Evolutionary conservation across 106 monocot genomes (phyloP), one percentile per base, ranked within the genome.

Genomic region (Acorus gramineus): DNA sequence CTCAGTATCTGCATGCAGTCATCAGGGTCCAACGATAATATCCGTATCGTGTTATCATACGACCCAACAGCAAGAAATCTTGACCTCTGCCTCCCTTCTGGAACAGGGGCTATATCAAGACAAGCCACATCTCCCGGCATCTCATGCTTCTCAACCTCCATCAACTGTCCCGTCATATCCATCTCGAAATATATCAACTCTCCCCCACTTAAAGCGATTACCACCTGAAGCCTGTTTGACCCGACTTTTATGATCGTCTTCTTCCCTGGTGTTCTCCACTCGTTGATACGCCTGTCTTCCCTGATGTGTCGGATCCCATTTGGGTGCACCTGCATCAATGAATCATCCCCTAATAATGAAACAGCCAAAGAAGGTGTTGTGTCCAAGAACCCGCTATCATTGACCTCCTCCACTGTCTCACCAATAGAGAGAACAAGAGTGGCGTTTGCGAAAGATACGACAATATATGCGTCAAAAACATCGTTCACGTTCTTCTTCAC

Each of bases 211-310:
- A 96, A 80, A 47, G 96, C 96, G 52, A 96, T 90, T 14, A 96
- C 96, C 49, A 96, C 96, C 70, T 96, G 96, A 11, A 91, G 90
- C 66, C 84, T 77, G 69, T 96, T 96, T 3, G 82, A 96, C 8
- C 90, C 96, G 53, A 96, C 96, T 80, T 96, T 96, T 7, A 90
- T 87, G 47, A 96, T 91, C 3, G 90, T 96, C 74, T 96, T 96
- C 87, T 96, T 96, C 4, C 96, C 96, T 10, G 96, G 96, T 8
- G 96, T 96, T 68, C 80, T 90, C 96, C 96, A 96, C 78, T 96
- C 96, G 66, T 96, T 96, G 44, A 91, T 83, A 79, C 96, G 87
- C 2, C 96, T 90, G 70, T 91, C 96, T 62, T 96, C 96, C 67
- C 96, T 78, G 9, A 96, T 96, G 56, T 96, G 96, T 56, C 96